phyloP scores from a whole-genome alignment of 345 rosid genomes.

The Eucalyptus urophylla region DNA sequence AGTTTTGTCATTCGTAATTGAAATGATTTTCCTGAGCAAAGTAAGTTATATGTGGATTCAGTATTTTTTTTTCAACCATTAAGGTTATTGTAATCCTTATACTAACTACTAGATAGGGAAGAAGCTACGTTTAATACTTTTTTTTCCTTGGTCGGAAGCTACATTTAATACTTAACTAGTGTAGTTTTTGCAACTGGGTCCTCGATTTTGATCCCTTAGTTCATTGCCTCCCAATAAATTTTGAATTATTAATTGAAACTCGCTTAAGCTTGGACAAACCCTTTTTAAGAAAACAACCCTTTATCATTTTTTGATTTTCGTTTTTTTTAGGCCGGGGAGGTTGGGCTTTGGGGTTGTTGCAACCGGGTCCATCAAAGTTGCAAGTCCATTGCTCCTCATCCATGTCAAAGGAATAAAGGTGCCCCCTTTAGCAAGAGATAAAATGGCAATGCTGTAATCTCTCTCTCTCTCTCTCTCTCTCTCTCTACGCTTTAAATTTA shows the following conservation, averaged over 20 bases:
- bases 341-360: too few species aligned
- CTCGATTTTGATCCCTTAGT: background rate
- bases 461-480: too few species aligned
- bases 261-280: background rate
- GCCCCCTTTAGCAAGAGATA: background rate
- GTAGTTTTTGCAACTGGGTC: background rate
- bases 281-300: background rate
- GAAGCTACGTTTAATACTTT: too few species aligned
- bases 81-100: background rate
- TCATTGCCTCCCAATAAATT: too few species aligned
- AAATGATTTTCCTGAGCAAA: too few species aligned
- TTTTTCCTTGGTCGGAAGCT: too few species aligned
- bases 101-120: background rate
- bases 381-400: background rate
- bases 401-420: background rate
- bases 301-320: background rate
- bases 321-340: too few species aligned
- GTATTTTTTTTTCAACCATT: background rate
- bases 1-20: too few species aligned
- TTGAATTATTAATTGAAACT: too few species aligned
- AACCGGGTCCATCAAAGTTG: background rate
- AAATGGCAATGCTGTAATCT: background rate
- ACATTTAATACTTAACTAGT: background rate
- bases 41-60: too few species aligned
- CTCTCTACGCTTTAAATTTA: background rate